phyloP scores from a whole-genome alignment of 257 asterid genomes.

The Orobanche coerulescens region DNA sequence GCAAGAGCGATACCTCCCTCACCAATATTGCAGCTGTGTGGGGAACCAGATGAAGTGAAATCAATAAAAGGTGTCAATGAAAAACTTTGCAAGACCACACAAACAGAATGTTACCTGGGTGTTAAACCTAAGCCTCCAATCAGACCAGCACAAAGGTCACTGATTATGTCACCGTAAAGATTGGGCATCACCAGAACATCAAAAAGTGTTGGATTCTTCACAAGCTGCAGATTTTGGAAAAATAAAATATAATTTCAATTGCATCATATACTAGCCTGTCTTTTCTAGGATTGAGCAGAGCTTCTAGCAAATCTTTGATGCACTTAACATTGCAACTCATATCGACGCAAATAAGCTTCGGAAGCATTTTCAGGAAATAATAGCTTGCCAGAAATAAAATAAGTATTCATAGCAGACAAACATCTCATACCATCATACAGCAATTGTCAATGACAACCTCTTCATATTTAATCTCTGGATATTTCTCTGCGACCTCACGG shows the following conservation, averaged over 20 bases:
- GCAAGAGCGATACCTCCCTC: conserved; percentile 99
- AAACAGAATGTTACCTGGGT: conserved; percentile 55
- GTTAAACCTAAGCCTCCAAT: conserved; percentile 96
- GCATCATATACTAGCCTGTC: not conserved
- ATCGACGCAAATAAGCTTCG: conserved; percentile 8
- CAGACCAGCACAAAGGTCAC: conserved; percentile 80
- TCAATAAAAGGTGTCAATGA: not conserved
- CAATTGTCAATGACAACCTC: conserved; percentile 97
- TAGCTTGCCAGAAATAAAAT: conserved; percentile 11
- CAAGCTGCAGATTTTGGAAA: conserved; percentile 44
- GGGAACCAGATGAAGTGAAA: conserved; percentile 9
- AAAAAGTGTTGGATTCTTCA: conserved; percentile 75
- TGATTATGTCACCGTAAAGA: conserved; percentile 61
- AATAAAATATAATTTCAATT: conserved; percentile 9
- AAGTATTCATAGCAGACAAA: not conserved
- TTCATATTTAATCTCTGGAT: conserved; percentile 78
- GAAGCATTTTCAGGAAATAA: not conserved
- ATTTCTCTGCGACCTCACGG: conserved; percentile 91
- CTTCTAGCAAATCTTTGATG: conserved; percentile 1
- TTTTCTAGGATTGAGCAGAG: not conserved
- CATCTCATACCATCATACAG: conserved; percentile 75
- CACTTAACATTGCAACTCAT: not conserved
- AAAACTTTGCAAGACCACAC: not conserved
- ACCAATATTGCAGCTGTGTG: conserved; percentile 74
- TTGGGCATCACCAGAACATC: conserved; percentile 83